Evolutionary conservation across 805 yeast species (phyloP).

Genomic region (Saccharomycopsis javanensis): DNA sequence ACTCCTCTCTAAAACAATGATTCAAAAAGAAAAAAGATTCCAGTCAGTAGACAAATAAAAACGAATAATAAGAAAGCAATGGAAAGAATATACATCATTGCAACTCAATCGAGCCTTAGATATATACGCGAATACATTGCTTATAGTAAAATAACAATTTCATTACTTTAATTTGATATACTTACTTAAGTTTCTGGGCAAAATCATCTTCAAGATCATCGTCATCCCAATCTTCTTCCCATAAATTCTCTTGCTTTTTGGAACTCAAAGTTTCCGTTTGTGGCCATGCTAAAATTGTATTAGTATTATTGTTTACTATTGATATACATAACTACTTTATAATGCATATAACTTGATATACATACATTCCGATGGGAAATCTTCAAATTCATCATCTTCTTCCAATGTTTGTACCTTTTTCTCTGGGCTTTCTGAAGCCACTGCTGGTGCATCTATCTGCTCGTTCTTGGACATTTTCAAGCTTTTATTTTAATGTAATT

Average conservation of each 20-base stretch:
- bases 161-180: too few species aligned
- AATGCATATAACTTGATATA: too few species aligned
- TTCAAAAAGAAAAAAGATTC: not conserved
- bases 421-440: constrained; percentile 4
- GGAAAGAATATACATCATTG: too few species aligned
- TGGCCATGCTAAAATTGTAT: constrained; percentile 49
- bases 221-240: constrained; percentile 99
- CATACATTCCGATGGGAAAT: constrained; percentile 76
- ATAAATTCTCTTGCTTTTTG: constrained; percentile 50
- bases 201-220: constrained; percentile 90
- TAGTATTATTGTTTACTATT: not conserved
- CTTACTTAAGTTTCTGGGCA: constrained; percentile 58
- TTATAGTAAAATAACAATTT: too few species aligned
- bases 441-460: not conserved
- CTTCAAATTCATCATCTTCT: constrained; percentile 96
- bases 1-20: constrained; percentile 12
- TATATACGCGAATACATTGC: too few species aligned
- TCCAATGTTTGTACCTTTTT: constrained; percentile 57
- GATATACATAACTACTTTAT: too few species aligned
- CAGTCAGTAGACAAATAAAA: too few species aligned
- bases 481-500: too few species aligned
- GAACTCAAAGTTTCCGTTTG: constrained; percentile 42
- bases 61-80: too few species aligned
- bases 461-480: constrained; percentile 15
- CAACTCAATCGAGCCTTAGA: too few species aligned